Conservation (phyloP, 2,329 filamentous ascomycete genomes). For the Epichloe glyceriae region DNA sequence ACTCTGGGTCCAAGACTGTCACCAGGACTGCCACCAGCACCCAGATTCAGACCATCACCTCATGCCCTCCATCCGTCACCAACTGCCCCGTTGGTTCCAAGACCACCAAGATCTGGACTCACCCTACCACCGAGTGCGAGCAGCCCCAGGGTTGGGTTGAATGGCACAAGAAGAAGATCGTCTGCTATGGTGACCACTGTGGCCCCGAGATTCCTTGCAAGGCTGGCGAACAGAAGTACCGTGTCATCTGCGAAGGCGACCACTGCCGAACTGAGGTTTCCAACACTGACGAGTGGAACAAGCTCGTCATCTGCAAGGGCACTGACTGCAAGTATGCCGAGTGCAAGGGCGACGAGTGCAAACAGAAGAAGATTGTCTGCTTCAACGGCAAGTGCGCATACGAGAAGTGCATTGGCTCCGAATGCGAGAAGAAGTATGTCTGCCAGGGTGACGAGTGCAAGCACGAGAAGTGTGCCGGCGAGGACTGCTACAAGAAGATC, state of each 20-base stretch:
- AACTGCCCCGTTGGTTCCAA: slow-evolving; percentile 14
- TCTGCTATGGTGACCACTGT: slow-evolving; percentile 23
- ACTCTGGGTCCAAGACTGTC: neutral
- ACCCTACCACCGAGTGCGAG: slow-evolving; percentile 9
- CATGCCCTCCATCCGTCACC: slow-evolving; percentile 13
- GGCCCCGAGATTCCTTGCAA: slow-evolving; percentile 16
- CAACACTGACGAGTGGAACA: slow-evolving; percentile 15
- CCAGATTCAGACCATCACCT: slow-evolving; percentile 16
- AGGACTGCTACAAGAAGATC: slow-evolving; percentile 18
- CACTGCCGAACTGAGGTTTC: slow-evolving; percentile 15
- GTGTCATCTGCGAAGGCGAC: slow-evolving; percentile 20
- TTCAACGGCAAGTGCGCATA: slow-evolving; percentile 17
- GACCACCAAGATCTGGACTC: slow-evolving; percentile 12
- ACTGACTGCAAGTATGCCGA: slow-evolving; percentile 16
- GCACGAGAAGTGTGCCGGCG: slow-evolving; percentile 17
- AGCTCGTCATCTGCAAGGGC: slow-evolving; percentile 17
- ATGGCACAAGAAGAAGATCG: slow-evolving; percentile 19
- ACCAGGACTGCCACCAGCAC: slow-evolving; percentile 17
- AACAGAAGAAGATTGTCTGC: slow-evolving; percentile 21
- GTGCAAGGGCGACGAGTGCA: slow-evolving; percentile 13
- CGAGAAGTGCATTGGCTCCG: slow-evolving; percentile 16
- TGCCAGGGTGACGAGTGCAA: slow-evolving; percentile 19
- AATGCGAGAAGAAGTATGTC: slow-evolving; percentile 21
- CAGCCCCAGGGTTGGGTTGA: slow-evolving; percentile 4
- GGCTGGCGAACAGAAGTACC: slow-evolving; percentile 14